phyloP scores from a whole-genome alignment of 768 basidiomycete genomes.

The Tubosaeta brunneosetosa region DNA sequence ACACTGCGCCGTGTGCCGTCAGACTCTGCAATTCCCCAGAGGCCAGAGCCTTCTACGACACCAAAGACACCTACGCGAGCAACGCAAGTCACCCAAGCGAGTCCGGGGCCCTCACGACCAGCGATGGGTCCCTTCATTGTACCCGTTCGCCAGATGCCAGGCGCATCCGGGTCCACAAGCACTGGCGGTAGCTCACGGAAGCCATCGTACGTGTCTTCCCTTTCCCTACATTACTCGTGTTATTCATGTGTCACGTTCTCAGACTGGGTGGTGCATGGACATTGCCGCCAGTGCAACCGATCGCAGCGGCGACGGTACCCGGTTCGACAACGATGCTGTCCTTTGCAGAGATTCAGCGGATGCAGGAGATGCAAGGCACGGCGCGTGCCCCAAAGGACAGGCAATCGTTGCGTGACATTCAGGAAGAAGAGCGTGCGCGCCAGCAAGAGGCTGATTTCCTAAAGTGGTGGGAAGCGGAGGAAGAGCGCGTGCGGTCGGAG shows the following conservation, averaged over 20 bases:
- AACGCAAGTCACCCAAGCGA: constrained; percentile 18
- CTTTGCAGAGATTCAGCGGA: constrained; percentile 79
- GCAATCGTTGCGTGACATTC: constrained; percentile 74
- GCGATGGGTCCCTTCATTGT: constrained; percentile 59
- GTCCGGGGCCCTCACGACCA: constrained; percentile 26
- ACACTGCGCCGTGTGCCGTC: constrained; percentile 8
- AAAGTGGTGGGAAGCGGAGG: constrained; percentile 86
- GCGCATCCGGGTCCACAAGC: constrained; percentile 23
- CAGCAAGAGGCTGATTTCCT: constrained; percentile 76
- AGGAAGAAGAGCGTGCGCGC: constrained; percentile 70
- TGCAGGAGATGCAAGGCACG: constrained; percentile 56
- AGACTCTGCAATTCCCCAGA: constrained; percentile 8
- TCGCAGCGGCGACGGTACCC: constrained; percentile 29
- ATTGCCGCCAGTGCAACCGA: constrained; percentile 46
- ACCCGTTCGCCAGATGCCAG: constrained; percentile 46
- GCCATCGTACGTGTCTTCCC: constrained; percentile 42
- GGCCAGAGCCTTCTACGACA: background rate
- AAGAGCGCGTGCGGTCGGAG: constrained; percentile 61
- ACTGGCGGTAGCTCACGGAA: constrained; percentile 32
- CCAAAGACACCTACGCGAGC: background rate
- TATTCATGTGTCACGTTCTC: background rate
- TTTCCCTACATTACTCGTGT: background rate
- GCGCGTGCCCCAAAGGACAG: constrained; percentile 42
- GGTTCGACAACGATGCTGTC: constrained; percentile 42
- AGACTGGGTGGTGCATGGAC: constrained; percentile 58